Evolutionary conservation across 306 rosid species (phyloP), one percentile per base, ranked within the genome.

Genomic region (Quercus ilex): DNA sequence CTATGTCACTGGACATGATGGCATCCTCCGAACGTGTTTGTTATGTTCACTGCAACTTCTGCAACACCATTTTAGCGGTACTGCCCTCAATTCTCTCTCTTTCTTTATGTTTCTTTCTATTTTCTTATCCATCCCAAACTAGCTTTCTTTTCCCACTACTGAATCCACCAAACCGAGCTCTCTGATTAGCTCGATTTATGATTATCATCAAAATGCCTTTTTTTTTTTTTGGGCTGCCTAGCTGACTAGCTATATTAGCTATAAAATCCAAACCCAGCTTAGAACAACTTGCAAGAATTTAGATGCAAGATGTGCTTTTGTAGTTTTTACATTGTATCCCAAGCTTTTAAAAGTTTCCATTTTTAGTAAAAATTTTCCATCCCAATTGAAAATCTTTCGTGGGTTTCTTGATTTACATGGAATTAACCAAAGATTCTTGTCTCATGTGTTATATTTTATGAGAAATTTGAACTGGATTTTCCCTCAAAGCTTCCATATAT

Each of bases 11-110:
- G 99, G 97, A 96, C 58, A 84, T 88, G 96, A 93, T 87, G 94
- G 91, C 96, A 80, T 82, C 98, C 33, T 82, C 98, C 25, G 99
- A 93, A 88, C 97, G 97, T 86, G 94, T 96, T 87, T 96, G 99
- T 87, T 96, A 93, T 90, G 97, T 93, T 85, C 97, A 93, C 94
- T 96, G 99, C 98, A 96, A 93, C 87, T 88, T 91, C 97, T 96
- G 99, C 99, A 93, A 90, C 94, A 96, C 98, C 96, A 90, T 93
- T 88, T 80, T 96, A 82, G 99, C 98, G 99, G 99, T 96, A 96
- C 90, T 77, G 5, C 77, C 75, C 86, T 85, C 58, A 77, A 49
- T 67, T 74, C 85, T 76, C 69, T 35, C 83, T 46, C 55, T 78
- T 5, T 77, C 25, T 73, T 71, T 74, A 51, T 82, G 17, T 79